These are phyloP conservation scores for Aspergillus avenaceus DNA, from an alignment of 495 filamentous ascomycete species.

Conservation along the genomic window DNA sequence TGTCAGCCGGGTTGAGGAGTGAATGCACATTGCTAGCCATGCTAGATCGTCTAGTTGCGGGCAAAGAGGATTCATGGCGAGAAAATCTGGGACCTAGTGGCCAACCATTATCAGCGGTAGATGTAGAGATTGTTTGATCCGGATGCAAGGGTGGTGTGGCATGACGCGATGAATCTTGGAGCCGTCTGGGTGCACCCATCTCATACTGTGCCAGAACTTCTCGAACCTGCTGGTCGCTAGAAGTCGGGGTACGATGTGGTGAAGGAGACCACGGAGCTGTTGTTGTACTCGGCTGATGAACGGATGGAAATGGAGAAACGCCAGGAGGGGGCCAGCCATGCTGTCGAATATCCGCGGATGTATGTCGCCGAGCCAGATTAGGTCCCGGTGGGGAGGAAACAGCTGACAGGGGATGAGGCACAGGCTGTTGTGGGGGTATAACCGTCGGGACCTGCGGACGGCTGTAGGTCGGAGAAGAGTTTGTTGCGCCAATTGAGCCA, in stretches of 20 bases:
- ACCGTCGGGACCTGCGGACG: constrained; percentile 65
- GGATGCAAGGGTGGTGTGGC: constrained; percentile 61
- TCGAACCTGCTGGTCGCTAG: constrained; percentile 74
- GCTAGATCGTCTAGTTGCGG: constrained; percentile 66
- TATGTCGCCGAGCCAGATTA: constrained; percentile 80
- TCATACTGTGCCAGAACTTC: constrained; percentile 82
- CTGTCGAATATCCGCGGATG: constrained; percentile 90
- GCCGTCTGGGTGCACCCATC: constrained; percentile 56
- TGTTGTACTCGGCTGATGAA: constrained; percentile 28
- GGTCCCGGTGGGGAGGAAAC: constrained; percentile 69
- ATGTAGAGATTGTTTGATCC: constrained; percentile 43
- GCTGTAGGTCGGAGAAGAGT: constrained; percentile 64
- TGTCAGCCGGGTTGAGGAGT: constrained; percentile 81
- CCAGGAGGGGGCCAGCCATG: constrained; percentile 74
- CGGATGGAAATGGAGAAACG: constrained; percentile 60
- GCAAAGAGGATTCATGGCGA: constrained; percentile 46
- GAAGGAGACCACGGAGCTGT: constrained; percentile 82
- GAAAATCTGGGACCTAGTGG: constrained; percentile 43
- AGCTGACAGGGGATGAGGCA: constrained; percentile 71
- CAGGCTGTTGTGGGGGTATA: constrained; percentile 60
- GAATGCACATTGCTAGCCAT: constrained; percentile 77
- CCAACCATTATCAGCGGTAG: constrained; percentile 56
- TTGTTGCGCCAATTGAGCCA: constrained; percentile 73
- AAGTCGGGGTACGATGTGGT: constrained; percentile 61
- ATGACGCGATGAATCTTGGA: constrained; percentile 60